Evolutionary conservation across 345 rosid species (phyloP), one percentile per base, ranked within the genome.

Genomic region (Brassica napus): DNA sequence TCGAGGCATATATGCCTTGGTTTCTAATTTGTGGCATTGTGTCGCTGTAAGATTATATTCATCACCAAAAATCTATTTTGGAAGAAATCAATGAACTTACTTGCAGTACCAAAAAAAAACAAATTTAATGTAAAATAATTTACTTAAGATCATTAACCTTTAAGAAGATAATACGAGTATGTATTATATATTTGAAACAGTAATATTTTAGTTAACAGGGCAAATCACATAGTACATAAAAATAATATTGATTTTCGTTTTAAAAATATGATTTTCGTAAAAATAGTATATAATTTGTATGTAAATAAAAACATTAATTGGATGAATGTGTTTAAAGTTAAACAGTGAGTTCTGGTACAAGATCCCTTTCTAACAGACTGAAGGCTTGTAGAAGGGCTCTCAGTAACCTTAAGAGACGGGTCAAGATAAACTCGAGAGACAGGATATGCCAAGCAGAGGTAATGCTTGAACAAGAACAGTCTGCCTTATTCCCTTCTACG

Each of bases 281-380:
- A n/a, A n/a, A 28, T 24, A 1, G 6, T 23, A 18, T 18, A 49
- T 49, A 49, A 49, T 59, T 49, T 49, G 55, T 49, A 9, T 44
- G 8, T 5, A 58, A 32, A 26, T 54, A 24, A 8, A 1, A 14
- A 15, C 2, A 60, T 8, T n/a, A 23, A 24, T 52, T 35, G n/a
- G 66, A 52, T 39, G 77, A 44, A 58, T 31, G 42, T 57, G 55
- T 60, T 49, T 49, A 44, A 44, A 44, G 54, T 72, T 32, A 68
- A 49, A 37, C n/a, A n/a, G n/a, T n/a, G n/a, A n/a, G n/a, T n/a
- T n/a, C n/a, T n/a, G n/a, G n/a, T n/a, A n/a, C n/a, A n/a, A n/a
- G n/a, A n/a, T n/a, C n/a, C n/a, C n/a, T n/a, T n/a, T n/a, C n/a
- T n/a, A n/a, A n/a, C n/a, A n/a, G n/a, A n/a, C n/a, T n/a, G n/a